Conservation (phyloP, 495 filamentous ascomycete species). For the Haplographium delicatum region DNA sequence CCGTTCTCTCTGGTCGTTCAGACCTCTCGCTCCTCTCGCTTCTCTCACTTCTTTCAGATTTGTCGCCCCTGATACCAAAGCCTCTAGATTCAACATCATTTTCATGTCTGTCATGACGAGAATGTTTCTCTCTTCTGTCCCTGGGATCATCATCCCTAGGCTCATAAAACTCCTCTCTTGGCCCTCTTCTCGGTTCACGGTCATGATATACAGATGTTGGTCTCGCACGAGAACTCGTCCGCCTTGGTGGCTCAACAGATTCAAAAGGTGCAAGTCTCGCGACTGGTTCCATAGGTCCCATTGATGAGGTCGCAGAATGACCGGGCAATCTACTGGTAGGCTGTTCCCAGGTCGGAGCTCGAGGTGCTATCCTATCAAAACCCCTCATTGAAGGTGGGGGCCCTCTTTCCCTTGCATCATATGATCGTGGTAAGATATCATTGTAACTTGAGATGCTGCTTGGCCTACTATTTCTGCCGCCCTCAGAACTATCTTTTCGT, state of each 20-base stretch:
- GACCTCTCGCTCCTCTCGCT: slow-evolving; percentile 15
- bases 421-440: slow-evolving; percentile 43
- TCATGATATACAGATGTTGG: slow-evolving; percentile 47
- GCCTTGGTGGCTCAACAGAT: slow-evolving; percentile 9
- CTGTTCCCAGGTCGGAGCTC: slow-evolving; percentile 31
- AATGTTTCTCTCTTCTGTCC: slow-evolving; percentile 4
- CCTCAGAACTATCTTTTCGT: slow-evolving; percentile 47
- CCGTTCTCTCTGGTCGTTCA: slow-evolving; percentile 10
- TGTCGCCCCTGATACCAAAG: slow-evolving; percentile 18
- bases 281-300: slow-evolving; percentile 16
- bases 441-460: slow-evolving; percentile 59
- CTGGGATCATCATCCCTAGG: slow-evolving; percentile 18
- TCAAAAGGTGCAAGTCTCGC: slow-evolving; percentile 18
- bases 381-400: slow-evolving; percentile 60
- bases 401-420: slow-evolving; percentile 42
- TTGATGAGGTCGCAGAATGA: slow-evolving; percentile 19
- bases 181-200: slow-evolving; percentile 22
- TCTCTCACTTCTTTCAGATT: slow-evolving; percentile 12
- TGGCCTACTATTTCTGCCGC: slow-evolving; percentile 45
- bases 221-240: slow-evolving; percentile 23
- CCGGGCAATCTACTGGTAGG: slow-evolving; percentile 39
- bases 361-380: slow-evolving; percentile 49
- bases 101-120: slow-evolving; percentile 23
- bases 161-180: slow-evolving; percentile 22
- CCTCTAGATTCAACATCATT: slow-evolving; percentile 19